Percentiles rank a stretch among this genome's conserved stretches.
Conservation (phyloP, 2,329 filamentous ascomycete species). For the Hortaea sp. region DNA sequence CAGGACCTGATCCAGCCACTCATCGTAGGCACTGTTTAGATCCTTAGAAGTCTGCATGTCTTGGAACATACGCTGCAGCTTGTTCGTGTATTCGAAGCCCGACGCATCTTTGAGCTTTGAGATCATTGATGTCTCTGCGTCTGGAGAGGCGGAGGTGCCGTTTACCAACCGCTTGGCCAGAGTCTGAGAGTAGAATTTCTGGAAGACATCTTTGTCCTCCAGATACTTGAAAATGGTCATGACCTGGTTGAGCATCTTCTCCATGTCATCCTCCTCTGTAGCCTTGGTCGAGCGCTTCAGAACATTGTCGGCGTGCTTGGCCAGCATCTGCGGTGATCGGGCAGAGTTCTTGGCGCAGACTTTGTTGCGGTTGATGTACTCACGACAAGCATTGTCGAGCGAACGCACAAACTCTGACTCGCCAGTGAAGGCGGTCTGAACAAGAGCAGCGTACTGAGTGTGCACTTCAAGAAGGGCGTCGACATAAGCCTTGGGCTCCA, state of each 20-base stretch:
- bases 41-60: conserved; percentile 99
- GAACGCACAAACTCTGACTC: conserved; percentile 96
- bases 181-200: conserved; percentile 98
- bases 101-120: conserved; percentile 97
- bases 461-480: conserved; percentile 91
- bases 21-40: conserved; percentile 79
- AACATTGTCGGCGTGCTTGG: conserved; percentile 88
- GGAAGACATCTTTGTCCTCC: conserved; percentile 99
- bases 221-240: conserved; percentile 99
- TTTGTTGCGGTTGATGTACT: conserved; percentile 96
- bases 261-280: conserved; percentile 86
- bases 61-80: conserved; percentile 98
- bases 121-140: conserved; percentile 99
- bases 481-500: conserved; percentile 95
- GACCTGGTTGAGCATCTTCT: conserved; percentile 78
- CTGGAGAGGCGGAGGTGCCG: conserved; percentile 88
- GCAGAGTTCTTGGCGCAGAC: conserved; percentile 90
- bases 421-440: conserved; percentile 85
- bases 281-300: conserved; percentile 88
- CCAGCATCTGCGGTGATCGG: conserved; percentile 86
- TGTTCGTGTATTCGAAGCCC: conserved; percentile 98
- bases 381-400: conserved; percentile 89
- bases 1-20: conserved; percentile 58
- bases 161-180: conserved; percentile 89
- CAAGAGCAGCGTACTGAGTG: conserved; percentile 81